Conservation (phyloP, 2,329 filamentous ascomycete genomes). For the Exophiala sp. region DNA sequence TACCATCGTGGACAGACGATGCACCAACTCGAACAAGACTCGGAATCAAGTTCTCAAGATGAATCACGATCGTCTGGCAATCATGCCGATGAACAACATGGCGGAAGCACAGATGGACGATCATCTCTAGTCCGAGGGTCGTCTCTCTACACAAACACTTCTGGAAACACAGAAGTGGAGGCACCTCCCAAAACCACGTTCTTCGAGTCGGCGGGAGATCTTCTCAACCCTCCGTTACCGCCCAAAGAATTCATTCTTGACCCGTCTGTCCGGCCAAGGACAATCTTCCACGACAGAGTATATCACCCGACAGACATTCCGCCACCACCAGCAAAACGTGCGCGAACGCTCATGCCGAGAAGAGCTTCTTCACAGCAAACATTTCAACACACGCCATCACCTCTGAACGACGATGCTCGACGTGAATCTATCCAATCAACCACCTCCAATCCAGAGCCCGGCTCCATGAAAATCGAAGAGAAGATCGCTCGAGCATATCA, state of each 20-base stretch:
- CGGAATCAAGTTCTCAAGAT: slow-evolving; percentile 7
- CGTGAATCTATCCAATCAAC: slow-evolving; percentile 41
- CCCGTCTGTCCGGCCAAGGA: slow-evolving; percentile 73
- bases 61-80: neutral
- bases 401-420: slow-evolving; percentile 24
- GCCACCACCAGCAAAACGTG: slow-evolving; percentile 58
- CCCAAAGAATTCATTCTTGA: slow-evolving; percentile 78
- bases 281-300: slow-evolving; percentile 94
- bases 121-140: slow-evolving; percentile 45
- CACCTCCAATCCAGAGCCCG: slow-evolving; percentile 35
- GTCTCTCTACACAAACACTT: slow-evolving; percentile 45
- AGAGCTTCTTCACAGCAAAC: slow-evolving; percentile 1
- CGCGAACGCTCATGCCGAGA: slow-evolving; percentile 36
- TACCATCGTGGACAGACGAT: slow-evolving; percentile 77
- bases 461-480: slow-evolving; percentile 83
- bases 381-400: slow-evolving; percentile 3
- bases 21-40: slow-evolving; percentile 38
- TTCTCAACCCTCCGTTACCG: slow-evolving; percentile 86
- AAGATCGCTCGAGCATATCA: slow-evolving; percentile 98
- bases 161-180: slow-evolving; percentile 45
- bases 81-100: neutral
- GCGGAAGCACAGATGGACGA: slow-evolving; percentile 7
- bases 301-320: slow-evolving; percentile 95
- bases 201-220: slow-evolving; percentile 89
- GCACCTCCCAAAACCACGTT: slow-evolving; percentile 88